Evolutionary conservation across 768 basidiomycete species (phyloP).

Genomic region (Termitomyces heimii): DNA sequence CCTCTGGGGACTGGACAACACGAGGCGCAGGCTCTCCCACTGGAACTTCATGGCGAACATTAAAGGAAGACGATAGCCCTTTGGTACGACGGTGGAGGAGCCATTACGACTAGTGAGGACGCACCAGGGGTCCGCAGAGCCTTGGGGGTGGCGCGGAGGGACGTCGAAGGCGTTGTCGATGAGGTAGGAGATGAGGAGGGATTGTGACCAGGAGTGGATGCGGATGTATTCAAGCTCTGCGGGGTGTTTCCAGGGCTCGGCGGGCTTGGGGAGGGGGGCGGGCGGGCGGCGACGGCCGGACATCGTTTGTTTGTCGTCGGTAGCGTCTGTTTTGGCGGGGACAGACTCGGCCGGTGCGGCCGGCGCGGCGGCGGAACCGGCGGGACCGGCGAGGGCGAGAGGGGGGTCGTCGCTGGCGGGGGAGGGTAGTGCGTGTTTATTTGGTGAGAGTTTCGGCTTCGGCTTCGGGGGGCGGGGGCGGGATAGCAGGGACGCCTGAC

Average conservation of each 20-base stretch:
- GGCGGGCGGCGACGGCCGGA: not conserved
- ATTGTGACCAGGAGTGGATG: constrained; percentile 24
- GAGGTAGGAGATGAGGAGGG: constrained; percentile 27
- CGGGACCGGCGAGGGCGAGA: not conserved
- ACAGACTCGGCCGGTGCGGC: no score
- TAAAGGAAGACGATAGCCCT: constrained; percentile 35
- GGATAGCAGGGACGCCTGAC: not conserved
- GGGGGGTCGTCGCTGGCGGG: not conserved
- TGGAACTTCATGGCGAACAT: constrained; percentile 40
- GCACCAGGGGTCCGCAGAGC: constrained; percentile 13
- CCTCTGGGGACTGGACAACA: constrained; percentile 26
- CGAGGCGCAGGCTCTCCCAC: constrained; percentile 36
- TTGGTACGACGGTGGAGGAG: constrained; percentile 21
- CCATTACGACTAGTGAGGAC: constrained; percentile 15
- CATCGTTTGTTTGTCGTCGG: not conserved
- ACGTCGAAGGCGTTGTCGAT: constrained; percentile 29
- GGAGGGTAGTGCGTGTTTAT: not conserved
- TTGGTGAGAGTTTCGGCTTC: not conserved
- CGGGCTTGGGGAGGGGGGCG: not conserved
- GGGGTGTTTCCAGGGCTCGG: constrained; percentile 31
- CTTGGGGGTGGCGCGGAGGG: constrained; percentile 19
- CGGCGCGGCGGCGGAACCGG: not conserved
- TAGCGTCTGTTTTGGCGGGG: not conserved
- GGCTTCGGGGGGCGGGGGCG: not conserved
- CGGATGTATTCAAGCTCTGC: constrained; percentile 32